Conservation (phyloP, 1,139 yeast genomes). For the Pneumocystis sp. region DNA sequence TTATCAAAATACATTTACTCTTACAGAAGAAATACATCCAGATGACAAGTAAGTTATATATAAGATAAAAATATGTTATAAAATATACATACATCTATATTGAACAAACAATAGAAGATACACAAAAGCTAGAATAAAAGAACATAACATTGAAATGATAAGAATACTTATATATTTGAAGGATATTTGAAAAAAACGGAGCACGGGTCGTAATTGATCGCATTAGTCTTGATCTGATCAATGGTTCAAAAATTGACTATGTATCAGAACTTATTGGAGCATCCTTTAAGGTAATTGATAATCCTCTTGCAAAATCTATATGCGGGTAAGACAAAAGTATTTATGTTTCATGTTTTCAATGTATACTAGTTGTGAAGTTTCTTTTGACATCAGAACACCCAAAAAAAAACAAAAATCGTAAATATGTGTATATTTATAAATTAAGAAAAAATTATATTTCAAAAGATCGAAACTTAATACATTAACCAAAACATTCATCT, state of each 20-base stretch:
- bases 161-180: conserved; percentile 19
- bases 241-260: conserved; percentile 78
- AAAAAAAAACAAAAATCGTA: neutral
- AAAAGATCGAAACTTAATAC: too few species aligned
- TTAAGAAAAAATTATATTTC: too few species aligned
- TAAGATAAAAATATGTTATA: conserved; percentile 11
- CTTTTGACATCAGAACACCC: neutral
- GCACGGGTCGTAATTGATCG: conserved; percentile 69
- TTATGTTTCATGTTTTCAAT: too few species aligned
- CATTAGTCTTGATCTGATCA: conserved; percentile 61
- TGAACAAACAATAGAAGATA: neutral
- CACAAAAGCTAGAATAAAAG: too few species aligned
- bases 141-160: conserved; percentile 6
- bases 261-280: conserved; percentile 89
- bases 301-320: conserved; percentile 77
- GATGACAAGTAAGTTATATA: conserved; percentile 19
- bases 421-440: neutral
- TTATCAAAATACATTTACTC: conserved; percentile 67
- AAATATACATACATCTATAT: neutral
- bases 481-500: too few species aligned
- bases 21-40: conserved; percentile 33
- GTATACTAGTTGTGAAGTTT: neutral
- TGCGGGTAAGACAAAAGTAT: conserved; percentile 42
- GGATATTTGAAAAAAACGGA: conserved; percentile 49
- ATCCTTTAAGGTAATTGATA: conserved; percentile 78